Percentiles rank a stretch among this genome's conserved stretches.
Evolutionary conservation across 352 stramenopile genomes (phyloP).

Genomic region (Globisporangium parvum): DNA sequence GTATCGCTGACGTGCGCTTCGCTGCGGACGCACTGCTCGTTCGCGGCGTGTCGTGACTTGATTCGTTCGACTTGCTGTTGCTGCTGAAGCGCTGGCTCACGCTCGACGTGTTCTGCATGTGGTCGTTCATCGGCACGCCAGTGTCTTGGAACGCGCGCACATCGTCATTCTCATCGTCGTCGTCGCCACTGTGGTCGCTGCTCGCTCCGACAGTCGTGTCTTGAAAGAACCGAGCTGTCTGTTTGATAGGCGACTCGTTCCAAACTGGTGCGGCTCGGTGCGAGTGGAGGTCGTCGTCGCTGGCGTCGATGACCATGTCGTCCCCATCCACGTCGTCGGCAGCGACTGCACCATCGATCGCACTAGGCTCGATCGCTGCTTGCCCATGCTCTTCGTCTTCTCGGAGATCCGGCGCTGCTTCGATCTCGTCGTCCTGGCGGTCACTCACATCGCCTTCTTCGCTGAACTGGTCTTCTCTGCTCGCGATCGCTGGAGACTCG

Average conservation of each 20-base stretch:
- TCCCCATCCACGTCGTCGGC: not conserved
- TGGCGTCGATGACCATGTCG: slow-evolving; percentile 3
- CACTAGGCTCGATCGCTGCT: not conserved
- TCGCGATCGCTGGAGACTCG: not conserved
- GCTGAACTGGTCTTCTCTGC: not conserved
- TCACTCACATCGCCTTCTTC: not conserved
- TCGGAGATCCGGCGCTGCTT: not conserved
- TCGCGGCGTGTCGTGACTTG: too few relatives aligned
- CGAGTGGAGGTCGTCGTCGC: not conserved
- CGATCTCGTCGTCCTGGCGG: not conserved
- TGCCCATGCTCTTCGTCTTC: not conserved
- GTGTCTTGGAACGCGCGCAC: not conserved
- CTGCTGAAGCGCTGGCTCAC: not conserved
- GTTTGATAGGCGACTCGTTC: slow-evolving; percentile 1
- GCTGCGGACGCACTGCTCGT: too few relatives aligned
- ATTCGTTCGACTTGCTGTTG: not conserved
- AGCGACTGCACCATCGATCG: too few relatives aligned
- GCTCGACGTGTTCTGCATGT: not conserved
- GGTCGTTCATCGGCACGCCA: not conserved
- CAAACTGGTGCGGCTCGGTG: not conserved
- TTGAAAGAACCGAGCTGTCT: not conserved
- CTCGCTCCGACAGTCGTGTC: not conserved
- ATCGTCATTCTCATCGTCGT: not conserved
- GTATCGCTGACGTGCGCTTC: not conserved
- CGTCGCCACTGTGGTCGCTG: not conserved